Percentiles rank a stretch among this genome's conserved stretches.
phyloP scores from a whole-genome alignment of 2,329 filamentous ascomycete genomes.

The Pleoardoris graminearum region DNA sequence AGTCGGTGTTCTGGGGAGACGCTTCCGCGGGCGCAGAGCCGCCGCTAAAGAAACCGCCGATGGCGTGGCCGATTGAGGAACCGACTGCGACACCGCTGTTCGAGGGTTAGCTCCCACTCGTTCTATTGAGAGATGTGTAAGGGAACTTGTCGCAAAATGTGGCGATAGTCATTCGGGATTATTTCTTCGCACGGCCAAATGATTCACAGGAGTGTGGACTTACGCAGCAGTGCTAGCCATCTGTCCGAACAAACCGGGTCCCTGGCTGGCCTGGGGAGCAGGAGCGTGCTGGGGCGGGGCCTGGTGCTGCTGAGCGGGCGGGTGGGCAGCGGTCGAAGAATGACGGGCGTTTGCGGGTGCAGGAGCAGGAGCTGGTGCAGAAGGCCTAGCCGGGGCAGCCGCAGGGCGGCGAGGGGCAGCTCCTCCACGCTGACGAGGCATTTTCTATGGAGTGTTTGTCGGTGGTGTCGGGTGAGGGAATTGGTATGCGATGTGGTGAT shows the following conservation, averaged over 20 bases:
- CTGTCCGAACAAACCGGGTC: slow-evolving; percentile 88
- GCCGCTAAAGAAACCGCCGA: slow-evolving; percentile 85
- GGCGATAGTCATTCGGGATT: not conserved
- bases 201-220: slow-evolving; percentile 47
- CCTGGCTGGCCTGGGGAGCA: slow-evolving; percentile 56
- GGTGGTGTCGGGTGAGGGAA: slow-evolving; percentile 9
- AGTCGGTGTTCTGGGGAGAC: slow-evolving; percentile 40
- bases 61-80: slow-evolving; percentile 91
- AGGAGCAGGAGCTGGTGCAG: slow-evolving; percentile 58
- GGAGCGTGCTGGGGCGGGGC: slow-evolving; percentile 52
- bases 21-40: slow-evolving; percentile 59
- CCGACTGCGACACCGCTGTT: slow-evolving; percentile 92
- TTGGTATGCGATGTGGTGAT: slow-evolving; percentile 7
- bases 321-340: slow-evolving; percentile 66
- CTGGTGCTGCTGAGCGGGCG: slow-evolving; percentile 52
- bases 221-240: slow-evolving; percentile 98
- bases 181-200: not conserved
- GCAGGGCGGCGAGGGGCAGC: slow-evolving; percentile 49
- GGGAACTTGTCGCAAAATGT: too few relatives aligned
- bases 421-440: slow-evolving; percentile 56
- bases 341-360: slow-evolving; percentile 55
- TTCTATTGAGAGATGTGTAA: slow-evolving; percentile 3
- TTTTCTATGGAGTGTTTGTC: slow-evolving; percentile 32
- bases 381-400: slow-evolving; percentile 46
- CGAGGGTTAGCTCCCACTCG: slow-evolving; percentile 10